Conservation (phyloP, 2,329 filamentous ascomycete genomes). For the Ceratocystis lukuohia region DNA sequence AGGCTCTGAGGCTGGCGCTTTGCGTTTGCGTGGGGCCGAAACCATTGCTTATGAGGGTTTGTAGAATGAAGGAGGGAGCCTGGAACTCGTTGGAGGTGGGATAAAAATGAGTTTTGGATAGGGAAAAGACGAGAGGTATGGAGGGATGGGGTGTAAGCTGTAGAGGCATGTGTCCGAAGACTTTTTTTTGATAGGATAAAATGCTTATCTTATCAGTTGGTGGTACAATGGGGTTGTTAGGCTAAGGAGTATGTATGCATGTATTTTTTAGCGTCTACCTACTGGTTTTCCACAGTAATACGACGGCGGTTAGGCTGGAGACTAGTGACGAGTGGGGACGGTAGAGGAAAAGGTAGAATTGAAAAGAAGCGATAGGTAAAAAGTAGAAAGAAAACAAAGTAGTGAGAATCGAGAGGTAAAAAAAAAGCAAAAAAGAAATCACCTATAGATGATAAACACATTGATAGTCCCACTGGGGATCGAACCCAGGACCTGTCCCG, state of each 20-base stretch:
- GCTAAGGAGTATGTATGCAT: background rate
- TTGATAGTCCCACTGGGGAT: slow-evolving; percentile 20
- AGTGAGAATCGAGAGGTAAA: background rate
- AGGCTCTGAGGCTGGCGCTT: slow-evolving; percentile 27
- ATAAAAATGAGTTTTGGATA: background rate
- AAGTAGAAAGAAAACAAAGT: background rate
- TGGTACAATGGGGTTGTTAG: background rate
- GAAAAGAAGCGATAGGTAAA: background rate
- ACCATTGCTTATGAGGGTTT: slow-evolving; percentile 26
- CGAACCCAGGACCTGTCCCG: slow-evolving; percentile 22
- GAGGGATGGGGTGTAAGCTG: no score
- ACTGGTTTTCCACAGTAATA: no score
- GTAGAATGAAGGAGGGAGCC: background rate
- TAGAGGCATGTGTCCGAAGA: background rate
- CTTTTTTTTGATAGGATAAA: slow-evolving; percentile 9
- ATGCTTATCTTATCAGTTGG: slow-evolving; percentile 17
- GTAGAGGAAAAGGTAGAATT: background rate
- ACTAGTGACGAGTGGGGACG: background rate
- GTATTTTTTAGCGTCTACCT: no score
- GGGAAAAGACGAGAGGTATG: background rate
- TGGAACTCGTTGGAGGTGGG: background rate
- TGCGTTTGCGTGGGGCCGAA: slow-evolving; percentile 37
- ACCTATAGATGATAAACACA: rapidly evolving
- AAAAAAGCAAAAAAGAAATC: background rate
- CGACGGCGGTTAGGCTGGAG: no score